Evolutionary conservation across 805 yeast genomes (phyloP).

Genomic region (Metschnikowia colocasiae): DNA sequence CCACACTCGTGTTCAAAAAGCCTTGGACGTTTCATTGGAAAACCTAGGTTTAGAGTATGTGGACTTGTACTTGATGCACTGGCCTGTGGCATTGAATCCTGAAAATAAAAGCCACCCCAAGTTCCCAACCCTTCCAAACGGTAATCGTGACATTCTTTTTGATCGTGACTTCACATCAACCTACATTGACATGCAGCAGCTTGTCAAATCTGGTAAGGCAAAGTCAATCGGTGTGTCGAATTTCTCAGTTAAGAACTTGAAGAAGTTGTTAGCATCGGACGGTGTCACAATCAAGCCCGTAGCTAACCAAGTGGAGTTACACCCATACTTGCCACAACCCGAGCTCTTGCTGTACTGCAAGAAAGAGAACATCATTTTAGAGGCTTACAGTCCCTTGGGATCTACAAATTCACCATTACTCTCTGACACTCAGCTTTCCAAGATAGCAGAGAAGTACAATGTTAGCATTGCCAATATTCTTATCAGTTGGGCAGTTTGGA

Average conservation of each 20-base stretch:
- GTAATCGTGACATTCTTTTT: slow-evolving; percentile 30
- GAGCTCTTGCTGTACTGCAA: slow-evolving; percentile 53
- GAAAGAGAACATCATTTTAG: slow-evolving; percentile 51
- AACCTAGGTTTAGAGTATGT: slow-evolving; percentile 71
- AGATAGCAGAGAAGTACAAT: slow-evolving; percentile 42
- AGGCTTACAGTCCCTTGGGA: slow-evolving; percentile 81
- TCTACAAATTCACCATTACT: slow-evolving; percentile 52
- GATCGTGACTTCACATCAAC: slow-evolving; percentile 49
- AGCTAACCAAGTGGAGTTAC: slow-evolving; percentile 72
- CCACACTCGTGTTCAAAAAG: slow-evolving; percentile 49
- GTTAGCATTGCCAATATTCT: slow-evolving; percentile 49
- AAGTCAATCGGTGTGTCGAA: slow-evolving; percentile 78
- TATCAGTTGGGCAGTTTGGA: slow-evolving; percentile 56
- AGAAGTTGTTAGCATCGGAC: slow-evolving; percentile 46
- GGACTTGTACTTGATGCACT: slow-evolving; percentile 75
- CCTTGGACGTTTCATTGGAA: slow-evolving; percentile 55
- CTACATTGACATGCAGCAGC: slow-evolving; percentile 60
- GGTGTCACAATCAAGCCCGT: slow-evolving; percentile 58
- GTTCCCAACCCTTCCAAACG: slow-evolving; percentile 35
- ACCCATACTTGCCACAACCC: slow-evolving; percentile 66
- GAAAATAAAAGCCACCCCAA: slow-evolving; percentile 29
- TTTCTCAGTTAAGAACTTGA: slow-evolving; percentile 52
- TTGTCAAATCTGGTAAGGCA: slow-evolving; percentile 48
- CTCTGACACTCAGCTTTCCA: slow-evolving; percentile 38
- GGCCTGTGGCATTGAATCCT: slow-evolving; percentile 66